Base-by-base conservation (phyloP, 106 monocot species). In the Dioscorea alata region DNA sequence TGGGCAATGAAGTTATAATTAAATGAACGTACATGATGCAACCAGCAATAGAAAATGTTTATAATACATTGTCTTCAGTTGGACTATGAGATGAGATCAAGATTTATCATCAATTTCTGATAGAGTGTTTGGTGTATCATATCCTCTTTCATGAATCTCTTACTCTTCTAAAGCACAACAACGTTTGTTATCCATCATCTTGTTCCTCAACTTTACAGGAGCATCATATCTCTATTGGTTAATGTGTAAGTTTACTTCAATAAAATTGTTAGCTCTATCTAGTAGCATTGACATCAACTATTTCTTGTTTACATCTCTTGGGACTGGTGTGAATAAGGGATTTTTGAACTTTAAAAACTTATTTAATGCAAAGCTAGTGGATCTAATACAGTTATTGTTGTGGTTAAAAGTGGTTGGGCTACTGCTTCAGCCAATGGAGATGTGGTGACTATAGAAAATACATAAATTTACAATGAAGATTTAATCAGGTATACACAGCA, bases 1-100 rank as follows among this genome's bases (percentile, higher is more conserved):
- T 78, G n/a, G 88, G 92, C 31, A 92, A 92, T 76, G 92, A 92
- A 67, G 74, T 88, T 70, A 80, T 91, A 4, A 76, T 80, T 8
- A 68, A 78, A 12, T 68, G 61, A 4, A 73, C 79, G 7, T 1
- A 57, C 18, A 33, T 50, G 51, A 75, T 92, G 13, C 73, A 85
- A 23, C 85, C 80, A 1, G 87, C 87, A 33, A 87, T 87, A 76
- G 17, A 63, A 4, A 87, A 87, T 76, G 13, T 87, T 12, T 23
- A 71, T 57, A 48, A 6, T 19, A 80, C 87, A 2, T 49, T 87
- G 14, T 49, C 60, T 4, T 15, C 66, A 0, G 79, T 69, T 0
- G 68, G 74, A 10, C 73, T 86, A 10, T 54, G 68, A 33, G 50
- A 51, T 33, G 52, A 63, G 6, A 60, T 71, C 71, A 71, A 71